phyloP scores from a whole-genome alignment of 768 basidiomycete species.

The Lactarius pseudohatsudake region DNA sequence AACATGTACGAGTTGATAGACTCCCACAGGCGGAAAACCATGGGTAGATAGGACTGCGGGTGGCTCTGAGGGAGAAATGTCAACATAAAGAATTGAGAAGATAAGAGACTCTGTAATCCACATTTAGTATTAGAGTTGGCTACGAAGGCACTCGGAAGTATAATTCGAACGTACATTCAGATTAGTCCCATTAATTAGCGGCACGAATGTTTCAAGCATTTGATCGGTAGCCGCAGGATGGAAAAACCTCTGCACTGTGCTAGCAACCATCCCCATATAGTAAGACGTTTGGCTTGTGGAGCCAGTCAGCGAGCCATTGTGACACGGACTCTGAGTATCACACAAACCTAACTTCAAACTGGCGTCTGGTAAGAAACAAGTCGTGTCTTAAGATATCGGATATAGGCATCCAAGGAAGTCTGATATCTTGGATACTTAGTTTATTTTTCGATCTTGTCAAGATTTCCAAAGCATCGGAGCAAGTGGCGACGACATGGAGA shows the following conservation, averaged over 20 bases:
- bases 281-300: slow-evolving; percentile 64
- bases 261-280: slow-evolving; percentile 73
- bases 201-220: slow-evolving; percentile 87
- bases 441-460: slow-evolving; percentile 71
- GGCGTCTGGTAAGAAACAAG: slow-evolving; percentile 71
- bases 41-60: slow-evolving; percentile 79
- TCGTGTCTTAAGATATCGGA: slow-evolving; percentile 69
- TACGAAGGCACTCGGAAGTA: slow-evolving; percentile 2
- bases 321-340: neutral
- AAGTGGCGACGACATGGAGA: slow-evolving; percentile 61
- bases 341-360: slow-evolving; percentile 76
- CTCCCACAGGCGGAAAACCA: slow-evolving; percentile 86
- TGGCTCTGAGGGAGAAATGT: slow-evolving; percentile 85
- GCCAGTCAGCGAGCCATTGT: slow-evolving; percentile 5
- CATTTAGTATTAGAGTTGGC: slow-evolving; percentile 16
- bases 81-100: slow-evolving; percentile 81
- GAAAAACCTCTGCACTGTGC: slow-evolving; percentile 75
- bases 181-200: slow-evolving; percentile 69
- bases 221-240: slow-evolving; percentile 83
- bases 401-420: slow-evolving; percentile 80
- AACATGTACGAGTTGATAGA: slow-evolving; percentile 86
- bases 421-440: slow-evolving; percentile 72
- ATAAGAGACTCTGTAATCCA: slow-evolving; percentile 57
- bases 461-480: slow-evolving; percentile 59
- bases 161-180: slow-evolving; percentile 57